Percentiles rank a stretch among this genome's conserved stretches.
Evolutionary conservation across 2,329 filamentous ascomycete species (phyloP).

Genomic region (Tolypocladium amazonense): DNA sequence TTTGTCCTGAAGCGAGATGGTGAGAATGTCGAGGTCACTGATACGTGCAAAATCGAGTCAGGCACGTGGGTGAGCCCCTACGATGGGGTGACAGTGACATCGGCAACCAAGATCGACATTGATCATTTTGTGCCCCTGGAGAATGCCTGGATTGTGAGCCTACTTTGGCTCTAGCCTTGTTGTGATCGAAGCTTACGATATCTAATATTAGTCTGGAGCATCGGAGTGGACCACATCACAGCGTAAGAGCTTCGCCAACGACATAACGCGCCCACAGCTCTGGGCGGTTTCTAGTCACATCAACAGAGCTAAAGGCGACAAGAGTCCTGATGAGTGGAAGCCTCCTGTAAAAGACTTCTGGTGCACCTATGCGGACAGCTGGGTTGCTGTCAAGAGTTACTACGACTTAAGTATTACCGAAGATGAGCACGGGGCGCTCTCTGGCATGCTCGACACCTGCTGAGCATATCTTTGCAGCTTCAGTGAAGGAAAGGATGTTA

Average conservation of each 20-base stretch:
- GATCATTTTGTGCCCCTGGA: slow-evolving; percentile 76
- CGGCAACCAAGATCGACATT: slow-evolving; percentile 65
- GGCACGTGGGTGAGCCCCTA: slow-evolving; percentile 65
- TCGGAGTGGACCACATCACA: slow-evolving; percentile 57
- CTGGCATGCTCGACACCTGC: slow-evolving; percentile 25
- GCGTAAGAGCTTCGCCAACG: slow-evolving; percentile 65
- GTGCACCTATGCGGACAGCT: slow-evolving; percentile 69
- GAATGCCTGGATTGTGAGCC: slow-evolving; percentile 63
- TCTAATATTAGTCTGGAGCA: slow-evolving; percentile 51
- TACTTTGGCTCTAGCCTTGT: neutral
- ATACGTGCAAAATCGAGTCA: slow-evolving; percentile 50
- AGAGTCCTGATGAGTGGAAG: slow-evolving; percentile 66
- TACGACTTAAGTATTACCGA: slow-evolving; percentile 59
- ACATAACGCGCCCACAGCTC: slow-evolving; percentile 64
- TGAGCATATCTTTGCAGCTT: slow-evolving; percentile 2
- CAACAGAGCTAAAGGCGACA: slow-evolving; percentile 63
- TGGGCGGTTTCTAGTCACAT: slow-evolving; percentile 69
- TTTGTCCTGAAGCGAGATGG: slow-evolving; percentile 67
- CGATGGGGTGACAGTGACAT: slow-evolving; percentile 61
- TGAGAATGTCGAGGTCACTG: slow-evolving; percentile 45
- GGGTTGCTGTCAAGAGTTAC: slow-evolving; percentile 67
- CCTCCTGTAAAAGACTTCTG: slow-evolving; percentile 58
- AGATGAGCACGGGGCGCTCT: slow-evolving; percentile 60
- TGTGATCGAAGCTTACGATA: neutral
- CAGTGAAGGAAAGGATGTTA: too few relatives aligned